Base-by-base conservation (phyloP, 306 rosid species). In the Cicer bijugum region DNA sequence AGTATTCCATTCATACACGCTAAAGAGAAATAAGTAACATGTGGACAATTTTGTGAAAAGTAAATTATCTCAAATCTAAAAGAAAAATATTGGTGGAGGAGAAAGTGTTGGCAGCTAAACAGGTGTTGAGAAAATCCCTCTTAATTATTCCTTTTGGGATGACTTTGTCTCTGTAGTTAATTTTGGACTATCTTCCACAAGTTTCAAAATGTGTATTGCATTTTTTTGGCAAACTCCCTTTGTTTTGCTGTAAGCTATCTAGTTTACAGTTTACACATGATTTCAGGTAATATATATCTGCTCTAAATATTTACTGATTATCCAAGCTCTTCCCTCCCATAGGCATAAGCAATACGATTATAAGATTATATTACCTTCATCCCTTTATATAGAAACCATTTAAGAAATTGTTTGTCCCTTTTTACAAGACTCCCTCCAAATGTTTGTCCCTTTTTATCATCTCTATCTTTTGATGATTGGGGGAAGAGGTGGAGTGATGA, bases 401-500 rank as follows among this genome's bases (percentile, higher is more conserved):
- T 51, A 19, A 15, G 10, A 51, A 15, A 7, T 14, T 51, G 11
- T 51, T 51, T 16, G 57, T 51, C 23, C 20, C 57, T 51, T 51
- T 51, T 51, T 51, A 51, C 8, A 51, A 15, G 57, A 15, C 28
- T 51, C 28, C 23, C 6, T 51, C 57, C 57, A 51, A 42, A 51
- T 51, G 11, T 51, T 51, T 16, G 57, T 15, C 57, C 20, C 57
- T 15, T 51, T 51, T 51, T 51, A 51, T 15, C 23, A 7, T 51
- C 57, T 14, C 57, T 51, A 9, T 51, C 57, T 51, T 51, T 9
- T 51, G 57, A 51, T 51, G 57, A 51, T 51, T 51, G 57, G 14
- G 57, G 57, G 8, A 51, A 51, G 57, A 15, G 57, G 57, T 1
- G 23, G 57, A 28, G 57, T 14, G 20, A 51, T 47, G 53, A 47